A percentile compares a stretch with the other conserved stretches of the same genome.
Evolutionary conservation across 2,329 filamentous ascomycete species (phyloP).

Genomic region (Scortechinia acanthostroma): DNA sequence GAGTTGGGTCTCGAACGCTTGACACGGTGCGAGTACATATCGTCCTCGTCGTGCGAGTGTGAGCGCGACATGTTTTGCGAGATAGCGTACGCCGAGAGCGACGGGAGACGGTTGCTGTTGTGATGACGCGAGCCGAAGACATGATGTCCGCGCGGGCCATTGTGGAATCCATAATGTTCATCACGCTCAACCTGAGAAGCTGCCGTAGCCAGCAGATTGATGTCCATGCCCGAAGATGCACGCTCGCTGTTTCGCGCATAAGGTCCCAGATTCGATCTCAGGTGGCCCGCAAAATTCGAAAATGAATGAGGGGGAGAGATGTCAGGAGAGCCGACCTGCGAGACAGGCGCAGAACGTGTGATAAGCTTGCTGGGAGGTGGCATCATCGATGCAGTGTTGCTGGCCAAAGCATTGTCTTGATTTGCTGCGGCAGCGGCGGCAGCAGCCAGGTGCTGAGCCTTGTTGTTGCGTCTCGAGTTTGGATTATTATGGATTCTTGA

Average conservation of each 20-base stretch:
- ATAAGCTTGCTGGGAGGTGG: slow-evolving; percentile 66
- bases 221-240: slow-evolving; percentile 24
- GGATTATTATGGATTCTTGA: slow-evolving; percentile 99
- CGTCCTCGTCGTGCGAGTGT: slow-evolving; percentile 70
- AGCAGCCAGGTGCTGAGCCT: slow-evolving; percentile 33
- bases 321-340: slow-evolving; percentile 84
- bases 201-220: slow-evolving; percentile 52
- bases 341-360: slow-evolving; percentile 81
- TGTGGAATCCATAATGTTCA: slow-evolving; percentile 29
- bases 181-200: slow-evolving; percentile 58
- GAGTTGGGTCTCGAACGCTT: slow-evolving; percentile 92
- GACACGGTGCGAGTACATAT: slow-evolving; percentile 62
- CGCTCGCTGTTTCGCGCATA: background rate
- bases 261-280: background rate
- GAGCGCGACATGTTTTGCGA: slow-evolving; percentile 47
- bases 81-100: slow-evolving; percentile 87
- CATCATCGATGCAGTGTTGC: slow-evolving; percentile 58
- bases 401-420: slow-evolving; percentile 32
- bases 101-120: slow-evolving; percentile 59
- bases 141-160: slow-evolving; percentile 36
- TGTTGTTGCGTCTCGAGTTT: slow-evolving; percentile 89
- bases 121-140: slow-evolving; percentile 24
- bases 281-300: slow-evolving; percentile 49
- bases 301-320: slow-evolving; percentile 91
- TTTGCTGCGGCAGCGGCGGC: background rate